phyloP scores from a whole-genome alignment of 2,329 filamentous ascomycete genomes.

The Penicillium sp. region DNA sequence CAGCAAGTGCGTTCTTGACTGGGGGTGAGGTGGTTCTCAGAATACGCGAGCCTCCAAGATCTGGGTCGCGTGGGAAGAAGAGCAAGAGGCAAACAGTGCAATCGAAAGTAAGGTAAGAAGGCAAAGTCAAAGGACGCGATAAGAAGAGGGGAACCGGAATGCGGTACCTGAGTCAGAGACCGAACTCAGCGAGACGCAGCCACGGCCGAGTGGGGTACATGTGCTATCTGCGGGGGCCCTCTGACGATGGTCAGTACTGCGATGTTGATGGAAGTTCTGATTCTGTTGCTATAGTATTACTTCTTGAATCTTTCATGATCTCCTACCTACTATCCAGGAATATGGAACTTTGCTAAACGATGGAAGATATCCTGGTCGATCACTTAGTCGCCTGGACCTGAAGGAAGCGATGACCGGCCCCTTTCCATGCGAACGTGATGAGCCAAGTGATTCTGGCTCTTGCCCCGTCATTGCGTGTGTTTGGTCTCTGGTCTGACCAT shows the following conservation, averaged over 20 bases:
- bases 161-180: conserved; percentile 20
- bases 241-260: no score
- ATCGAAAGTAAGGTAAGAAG: conserved; percentile 7
- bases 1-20: conserved; percentile 4
- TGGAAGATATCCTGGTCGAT: not conserved
- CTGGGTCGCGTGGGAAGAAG: not conserved
- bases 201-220: conserved; percentile 1
- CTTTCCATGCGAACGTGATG: no score
- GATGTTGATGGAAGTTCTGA: no score
- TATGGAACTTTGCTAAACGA: not conserved
- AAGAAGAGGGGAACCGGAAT: conserved; percentile 13
- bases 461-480: not conserved
- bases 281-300: no score
- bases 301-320: no score
- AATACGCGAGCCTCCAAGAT: not conserved
- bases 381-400: no score
- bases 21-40: not conserved
- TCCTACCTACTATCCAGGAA: no score
- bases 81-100: not conserved
- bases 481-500: not conserved
- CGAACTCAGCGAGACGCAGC: not conserved
- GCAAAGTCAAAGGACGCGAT: conserved; percentile 9
- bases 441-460: not conserved
- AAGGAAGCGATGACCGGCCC: no score
- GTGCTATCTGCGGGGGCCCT: not conserved